Evolutionary conservation across 2,329 filamentous ascomycete genomes (phyloP).

Genomic region (Aspergillus fischeri): DNA sequence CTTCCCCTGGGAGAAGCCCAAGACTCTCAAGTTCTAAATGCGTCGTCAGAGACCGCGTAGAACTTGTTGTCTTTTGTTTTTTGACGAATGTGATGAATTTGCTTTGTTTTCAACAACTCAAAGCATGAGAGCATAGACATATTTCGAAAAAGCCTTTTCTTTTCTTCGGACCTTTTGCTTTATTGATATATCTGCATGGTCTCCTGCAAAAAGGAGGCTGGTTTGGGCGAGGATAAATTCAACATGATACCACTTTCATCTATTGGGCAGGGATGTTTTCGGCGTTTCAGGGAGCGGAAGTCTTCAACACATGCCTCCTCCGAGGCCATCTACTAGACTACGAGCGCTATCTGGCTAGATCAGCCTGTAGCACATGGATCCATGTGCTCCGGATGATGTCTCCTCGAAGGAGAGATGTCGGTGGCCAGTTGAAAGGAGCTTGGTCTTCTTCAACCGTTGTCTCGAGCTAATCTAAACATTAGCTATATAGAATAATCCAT

Average conservation of each 20-base stretch:
- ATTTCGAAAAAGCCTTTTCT: slow-evolving; percentile 26
- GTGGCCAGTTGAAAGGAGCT: slow-evolving; percentile 5
- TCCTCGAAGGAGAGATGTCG: slow-evolving; percentile 7
- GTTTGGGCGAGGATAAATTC: slow-evolving; percentile 43
- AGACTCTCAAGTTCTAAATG: slow-evolving; percentile 82
- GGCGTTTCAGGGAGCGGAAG: slow-evolving; percentile 40
- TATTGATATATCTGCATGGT: slow-evolving; percentile 35
- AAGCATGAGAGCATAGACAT: slow-evolving; percentile 41
- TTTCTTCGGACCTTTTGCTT: slow-evolving; percentile 27
- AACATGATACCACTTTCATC: slow-evolving; percentile 48
- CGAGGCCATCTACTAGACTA: slow-evolving; percentile 7
- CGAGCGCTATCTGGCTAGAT: slow-evolving; percentile 1
- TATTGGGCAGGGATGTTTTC: slow-evolving; percentile 38
- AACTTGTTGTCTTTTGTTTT: slow-evolving; percentile 17
- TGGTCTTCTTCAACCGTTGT: slow-evolving; percentile 13
- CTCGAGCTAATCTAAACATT: slow-evolving; percentile 36
- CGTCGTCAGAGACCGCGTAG: slow-evolving; percentile 15
- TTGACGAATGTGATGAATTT: slow-evolving; percentile 44
- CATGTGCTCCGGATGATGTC: slow-evolving; percentile 10
- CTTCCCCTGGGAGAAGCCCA: slow-evolving; percentile 98
- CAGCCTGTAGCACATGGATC: background rate
- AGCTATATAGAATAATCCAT: slow-evolving; percentile 28
- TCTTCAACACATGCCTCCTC: slow-evolving; percentile 37
- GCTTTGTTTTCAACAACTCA: slow-evolving; percentile 51
- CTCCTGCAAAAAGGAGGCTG: slow-evolving; percentile 27